A percentile compares a stretch with the other conserved stretches of the same genome.
phyloP scores from a whole-genome alignment of 345 rosid species.

The Populus tremula region DNA sequence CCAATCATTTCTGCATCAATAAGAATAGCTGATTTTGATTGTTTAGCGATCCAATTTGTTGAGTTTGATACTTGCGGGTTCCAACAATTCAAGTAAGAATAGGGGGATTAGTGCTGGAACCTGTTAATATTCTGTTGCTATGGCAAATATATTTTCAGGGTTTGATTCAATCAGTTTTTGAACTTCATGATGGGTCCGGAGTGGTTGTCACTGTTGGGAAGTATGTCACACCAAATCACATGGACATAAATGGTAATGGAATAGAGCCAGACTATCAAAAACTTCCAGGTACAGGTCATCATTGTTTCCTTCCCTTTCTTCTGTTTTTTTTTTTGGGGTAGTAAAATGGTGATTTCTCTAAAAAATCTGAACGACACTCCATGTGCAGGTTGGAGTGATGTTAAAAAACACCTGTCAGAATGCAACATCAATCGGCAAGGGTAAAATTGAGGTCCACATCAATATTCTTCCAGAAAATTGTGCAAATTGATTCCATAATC shows the following conservation, averaged over 20 bases:
- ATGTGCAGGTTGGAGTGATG: constrained; percentile 74
- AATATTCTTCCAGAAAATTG: not conserved
- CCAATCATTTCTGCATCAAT: not conserved
- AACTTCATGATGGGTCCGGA: constrained; percentile 90
- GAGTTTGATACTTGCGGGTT: not conserved
- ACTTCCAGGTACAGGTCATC: constrained; percentile 54
- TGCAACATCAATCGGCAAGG: constrained; percentile 57
- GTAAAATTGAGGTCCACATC: constrained; percentile 22
- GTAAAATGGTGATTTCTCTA: not conserved
- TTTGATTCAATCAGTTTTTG: constrained; percentile 84
- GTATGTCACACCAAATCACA: constrained; percentile 82
- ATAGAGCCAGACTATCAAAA: constrained; percentile 71
- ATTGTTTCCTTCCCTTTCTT: not conserved
- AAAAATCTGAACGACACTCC: constrained; percentile 6
- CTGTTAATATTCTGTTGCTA: constrained; percentile 9
- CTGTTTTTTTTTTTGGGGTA: not conserved
- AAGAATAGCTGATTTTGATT: not conserved
- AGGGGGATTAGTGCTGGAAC: not conserved
- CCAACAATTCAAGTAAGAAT: not conserved
- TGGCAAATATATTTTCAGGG: constrained; percentile 46
- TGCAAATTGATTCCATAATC: not conserved
- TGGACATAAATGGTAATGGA: constrained; percentile 93
- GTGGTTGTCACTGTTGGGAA: constrained; percentile 81
- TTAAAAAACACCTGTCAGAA: constrained; percentile 46
- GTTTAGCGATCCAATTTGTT: not conserved